Evolutionary conservation across 2,329 filamentous ascomycete genomes (phyloP).

Genomic region (Fusarium sp.): DNA sequence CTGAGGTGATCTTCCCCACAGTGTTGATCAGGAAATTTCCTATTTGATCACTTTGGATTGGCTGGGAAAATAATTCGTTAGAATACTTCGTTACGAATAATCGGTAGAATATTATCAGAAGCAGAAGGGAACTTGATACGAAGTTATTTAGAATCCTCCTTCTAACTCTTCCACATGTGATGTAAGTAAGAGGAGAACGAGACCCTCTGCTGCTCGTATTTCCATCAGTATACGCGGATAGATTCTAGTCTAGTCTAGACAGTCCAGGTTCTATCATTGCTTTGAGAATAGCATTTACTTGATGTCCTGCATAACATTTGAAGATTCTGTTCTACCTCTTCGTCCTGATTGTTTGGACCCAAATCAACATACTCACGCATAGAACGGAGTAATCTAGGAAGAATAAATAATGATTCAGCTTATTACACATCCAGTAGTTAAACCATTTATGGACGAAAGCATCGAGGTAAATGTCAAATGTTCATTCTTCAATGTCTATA

Average conservation of each 20-base stretch:
- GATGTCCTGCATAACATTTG: neutral
- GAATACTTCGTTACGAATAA: neutral
- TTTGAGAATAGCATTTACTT: neutral
- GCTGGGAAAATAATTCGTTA: conserved; percentile 1
- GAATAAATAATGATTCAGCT: no score
- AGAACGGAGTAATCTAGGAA: no score
- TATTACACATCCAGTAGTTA: neutral
- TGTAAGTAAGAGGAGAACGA: neutral
- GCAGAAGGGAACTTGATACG: neutral
- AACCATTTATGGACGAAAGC: rapidly evolving
- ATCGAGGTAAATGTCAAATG: neutral
- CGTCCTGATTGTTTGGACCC: neutral
- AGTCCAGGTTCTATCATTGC: no score
- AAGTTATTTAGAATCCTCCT: neutral
- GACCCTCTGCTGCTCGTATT: neutral
- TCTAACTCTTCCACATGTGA: neutral
- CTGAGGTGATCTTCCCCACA: conserved; percentile 2
- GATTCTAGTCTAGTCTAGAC: neutral
- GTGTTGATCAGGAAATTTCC: neutral
- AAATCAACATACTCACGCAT: neutral
- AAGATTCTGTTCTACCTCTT: neutral
- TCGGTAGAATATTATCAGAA: neutral
- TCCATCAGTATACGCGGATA: neutral
- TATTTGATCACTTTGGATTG: neutral
- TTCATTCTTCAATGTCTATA: neutral